Percentiles rank a stretch among this genome's conserved stretches.
phyloP scores from a whole-genome alignment of 2,329 filamentous ascomycete genomes.

The Exophiala viscosa region DNA sequence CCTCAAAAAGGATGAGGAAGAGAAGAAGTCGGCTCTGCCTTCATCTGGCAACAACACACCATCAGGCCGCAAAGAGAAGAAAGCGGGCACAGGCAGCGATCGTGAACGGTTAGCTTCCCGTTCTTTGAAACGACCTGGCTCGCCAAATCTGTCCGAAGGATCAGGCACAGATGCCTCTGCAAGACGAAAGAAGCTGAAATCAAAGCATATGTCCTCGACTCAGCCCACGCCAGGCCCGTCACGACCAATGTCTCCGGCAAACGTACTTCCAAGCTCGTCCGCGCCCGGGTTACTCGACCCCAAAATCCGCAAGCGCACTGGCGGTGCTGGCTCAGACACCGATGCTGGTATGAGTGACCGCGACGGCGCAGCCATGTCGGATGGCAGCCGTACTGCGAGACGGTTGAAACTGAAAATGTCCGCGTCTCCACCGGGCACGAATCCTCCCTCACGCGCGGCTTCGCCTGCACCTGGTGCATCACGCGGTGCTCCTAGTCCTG shows the following conservation, averaged over 20 bases:
- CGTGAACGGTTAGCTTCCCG: conserved; percentile 40
- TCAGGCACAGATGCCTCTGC: conserved; percentile 80
- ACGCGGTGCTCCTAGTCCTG: not conserved
- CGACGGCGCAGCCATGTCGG: conserved; percentile 26
- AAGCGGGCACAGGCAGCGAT: conserved; percentile 41
- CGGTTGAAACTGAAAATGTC: conserved; percentile 24
- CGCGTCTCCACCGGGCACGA: conserved; percentile 29
- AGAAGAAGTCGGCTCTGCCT: conserved; percentile 53
- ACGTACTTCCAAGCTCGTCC: conserved; percentile 15
- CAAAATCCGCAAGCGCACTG: conserved; percentile 11
- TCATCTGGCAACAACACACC: conserved; percentile 67
- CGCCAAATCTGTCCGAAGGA: conserved; percentile 81
- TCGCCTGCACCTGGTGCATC: conserved; percentile 44
- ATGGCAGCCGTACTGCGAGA: conserved; percentile 17
- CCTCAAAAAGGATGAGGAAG: conserved; percentile 50
- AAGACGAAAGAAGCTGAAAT: conserved; percentile 66
- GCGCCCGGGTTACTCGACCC: conserved; percentile 13
- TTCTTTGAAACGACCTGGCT: conserved; percentile 76
- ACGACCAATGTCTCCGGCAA: conserved; percentile 26
- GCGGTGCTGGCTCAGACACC: conserved; percentile 25
- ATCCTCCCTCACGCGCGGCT: conserved; percentile 54
- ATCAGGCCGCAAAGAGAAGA: conserved; percentile 54
- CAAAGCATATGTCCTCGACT: conserved; percentile 55
- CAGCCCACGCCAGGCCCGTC: conserved; percentile 44
- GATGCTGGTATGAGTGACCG: conserved; percentile 18